phyloP scores from a whole-genome alignment of 345 rosid genomes.

The Citrus australasica region DNA sequence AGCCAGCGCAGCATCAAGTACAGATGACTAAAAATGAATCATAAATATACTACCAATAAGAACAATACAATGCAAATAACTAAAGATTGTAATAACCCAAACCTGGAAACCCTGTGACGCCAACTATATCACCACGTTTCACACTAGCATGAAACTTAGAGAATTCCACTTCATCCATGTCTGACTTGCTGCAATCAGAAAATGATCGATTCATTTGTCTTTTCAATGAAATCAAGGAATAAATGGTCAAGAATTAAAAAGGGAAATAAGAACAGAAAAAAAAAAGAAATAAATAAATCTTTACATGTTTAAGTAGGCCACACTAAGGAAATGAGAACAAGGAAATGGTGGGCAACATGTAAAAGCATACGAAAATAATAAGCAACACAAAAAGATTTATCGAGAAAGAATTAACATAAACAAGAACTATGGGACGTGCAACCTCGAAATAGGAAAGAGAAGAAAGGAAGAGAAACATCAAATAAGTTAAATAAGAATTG shows the following conservation, averaged over 20 bases:
- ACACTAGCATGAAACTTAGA: conserved; percentile 55
- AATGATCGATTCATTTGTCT: background rate
- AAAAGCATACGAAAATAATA: background rate
- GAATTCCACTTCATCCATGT: conserved; percentile 69
- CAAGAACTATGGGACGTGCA: background rate
- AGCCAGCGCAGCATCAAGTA: background rate
- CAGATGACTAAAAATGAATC: background rate
- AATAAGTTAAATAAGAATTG: background rate
- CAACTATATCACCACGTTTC: conserved; percentile 97
- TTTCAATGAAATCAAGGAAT: background rate
- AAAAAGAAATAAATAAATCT: background rate
- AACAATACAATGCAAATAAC: background rate
- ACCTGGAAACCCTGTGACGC: conserved; percentile 96
- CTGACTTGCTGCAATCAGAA: conserved; percentile 63
- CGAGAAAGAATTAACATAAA: background rate
- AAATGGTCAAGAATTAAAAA: background rate
- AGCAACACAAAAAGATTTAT: background rate
- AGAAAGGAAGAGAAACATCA: background rate
- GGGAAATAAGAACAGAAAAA: background rate
- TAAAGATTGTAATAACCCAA: conserved; percentile 7
- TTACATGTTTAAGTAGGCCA: background rate
- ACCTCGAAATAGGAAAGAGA: background rate
- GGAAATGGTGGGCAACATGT: background rate
- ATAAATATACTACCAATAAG: background rate
- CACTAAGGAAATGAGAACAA: background rate